Evolutionary conservation across 1,284 basidiomycete species (phyloP), one percentile per base, ranked within the genome.

Genomic region (Ustilago bromivora): DNA sequence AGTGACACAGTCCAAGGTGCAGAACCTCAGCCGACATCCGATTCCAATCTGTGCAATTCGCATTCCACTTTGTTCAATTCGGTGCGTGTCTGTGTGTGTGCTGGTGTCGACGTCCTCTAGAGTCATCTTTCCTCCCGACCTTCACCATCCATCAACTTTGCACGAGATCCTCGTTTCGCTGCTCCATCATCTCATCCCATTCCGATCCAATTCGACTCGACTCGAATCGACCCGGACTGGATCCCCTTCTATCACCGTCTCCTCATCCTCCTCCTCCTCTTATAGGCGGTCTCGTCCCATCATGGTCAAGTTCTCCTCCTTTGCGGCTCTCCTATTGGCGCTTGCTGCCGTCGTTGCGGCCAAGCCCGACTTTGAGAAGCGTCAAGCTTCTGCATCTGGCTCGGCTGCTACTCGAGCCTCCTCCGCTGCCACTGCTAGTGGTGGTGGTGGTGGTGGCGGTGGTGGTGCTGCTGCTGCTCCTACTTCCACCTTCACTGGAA

Each of bases 401-500:
- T 69, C 67, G 31, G 46, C 49, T 6, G 46, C 49, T 4, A 64
- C 71, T 19, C 54, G 53, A 34, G 36, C 70, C 11, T 59, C 74
- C 7, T 58, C 68, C 11, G 56, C 62, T 15, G 49, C 66, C 19
- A 57, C 57, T 54, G 70, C 61, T n/a, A 69, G 62, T 5, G 57
- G 66, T 34, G 72, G 62, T 5, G 57, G 71, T 34, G 59, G 68
- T 51, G 59, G 31, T 52, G n/a, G n/a, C n/a, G 72, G 62, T 5
- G 57, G 71, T 34, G 59, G 68, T 51, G 59, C 31, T 52, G 60
- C 75, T 34, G 63, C 73, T 49, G 58, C 28, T 55, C 59, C 78
- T 19, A 78, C 79, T 57, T 76, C 76, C 35, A 71, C 75, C 54
- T 80, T 80, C 60, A 81, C 72, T 32, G 79, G 81, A 55, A 55